Base-by-base conservation (phyloP, 352 stramenopile species). In the Plasmopara muralis region DNA sequence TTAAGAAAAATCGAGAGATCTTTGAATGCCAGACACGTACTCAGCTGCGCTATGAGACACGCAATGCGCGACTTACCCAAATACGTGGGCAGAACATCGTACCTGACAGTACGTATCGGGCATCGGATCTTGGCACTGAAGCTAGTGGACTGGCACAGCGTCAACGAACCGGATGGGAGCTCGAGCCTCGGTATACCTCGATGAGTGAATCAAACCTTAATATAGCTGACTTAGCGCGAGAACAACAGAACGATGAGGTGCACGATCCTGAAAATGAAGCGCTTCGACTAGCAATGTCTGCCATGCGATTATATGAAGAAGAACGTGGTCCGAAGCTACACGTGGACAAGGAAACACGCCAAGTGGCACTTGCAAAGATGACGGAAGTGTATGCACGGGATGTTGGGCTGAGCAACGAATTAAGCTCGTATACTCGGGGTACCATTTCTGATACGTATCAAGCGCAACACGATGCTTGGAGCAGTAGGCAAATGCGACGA, bases 261-360 rank as follows among this genome's bases (percentile, higher is more conserved):
- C 50, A 50, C 12, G 37, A 57, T 8, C 49, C n/a, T 1, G 51
- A 72, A 6, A 53, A 81, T 14, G 66, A 86, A 39, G 79, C 79
- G 35, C 75, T 76, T 13, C 68, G 72, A 13, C 83, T 91, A 64
- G 80, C 80, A 10, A 68, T 91, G 41, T 83, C 65, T 9, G 80
- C 80, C 0, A 91, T 91, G 80, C 66, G 71, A n/a, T 37, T 91
- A 45, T 89, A 88, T 35, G 77, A 89, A 44, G 70, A 82, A 48
- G 77, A 87, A 46, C 74, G 71, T 10, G 75, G 77, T 1, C 47
- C 57, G 0, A 59, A 66, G 8, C 33, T 79, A 0, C 62, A 80
- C 6, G 70, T 90, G 0, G 68, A 73, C 0, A 66, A 86, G 8
- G 72, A 85, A 34, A 87, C 76, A 7, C 66, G 72, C 5, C 74